Evolutionary conservation across 371 early-diverging fungal genomes (phyloP).

Genomic region (Mortierella sp.): DNA sequence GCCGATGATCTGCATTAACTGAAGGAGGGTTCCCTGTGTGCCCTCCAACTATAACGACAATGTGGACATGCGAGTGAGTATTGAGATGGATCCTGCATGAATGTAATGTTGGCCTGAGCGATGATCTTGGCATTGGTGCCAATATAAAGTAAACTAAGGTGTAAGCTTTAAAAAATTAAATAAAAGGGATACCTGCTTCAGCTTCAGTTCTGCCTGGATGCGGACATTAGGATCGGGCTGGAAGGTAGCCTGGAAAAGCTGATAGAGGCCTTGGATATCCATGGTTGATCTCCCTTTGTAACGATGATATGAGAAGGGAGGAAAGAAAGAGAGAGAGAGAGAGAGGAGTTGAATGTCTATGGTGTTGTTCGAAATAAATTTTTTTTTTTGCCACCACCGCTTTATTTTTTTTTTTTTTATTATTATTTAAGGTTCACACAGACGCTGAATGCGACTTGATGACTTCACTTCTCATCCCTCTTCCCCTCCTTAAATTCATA

Average conservation of each 20-base stretch:
- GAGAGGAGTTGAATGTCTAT: neutral
- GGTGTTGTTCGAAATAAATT: neutral
- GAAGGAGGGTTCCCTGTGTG: slow-evolving; percentile 74
- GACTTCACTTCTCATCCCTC: neutral
- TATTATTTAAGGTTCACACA: neutral
- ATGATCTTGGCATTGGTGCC: neutral
- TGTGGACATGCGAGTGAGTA: neutral
- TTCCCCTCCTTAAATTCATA: neutral
- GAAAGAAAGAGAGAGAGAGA: neutral
- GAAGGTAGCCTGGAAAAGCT: slow-evolving; percentile 82
- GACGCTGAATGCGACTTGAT: neutral
- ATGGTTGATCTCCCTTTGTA: slow-evolving; percentile 19
- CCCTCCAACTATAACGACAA: slow-evolving; percentile 65
- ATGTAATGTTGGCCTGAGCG: neutral
- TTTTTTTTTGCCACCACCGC: slow-evolving; percentile 25
- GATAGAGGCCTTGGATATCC: slow-evolving; percentile 59
- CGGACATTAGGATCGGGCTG: slow-evolving; percentile 84
- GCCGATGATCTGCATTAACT: slow-evolving; percentile 77
- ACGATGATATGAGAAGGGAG: neutral
- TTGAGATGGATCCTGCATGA: neutral
- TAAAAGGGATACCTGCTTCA: slow-evolving; percentile 55
- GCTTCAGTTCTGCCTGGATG: slow-evolving; percentile 78
- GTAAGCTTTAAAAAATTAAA: neutral
- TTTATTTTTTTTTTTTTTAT: neutral
- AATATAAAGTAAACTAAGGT: neutral